Conservation (phyloP, 495 filamentous ascomycete species). For the Penicillium lividum region DNA sequence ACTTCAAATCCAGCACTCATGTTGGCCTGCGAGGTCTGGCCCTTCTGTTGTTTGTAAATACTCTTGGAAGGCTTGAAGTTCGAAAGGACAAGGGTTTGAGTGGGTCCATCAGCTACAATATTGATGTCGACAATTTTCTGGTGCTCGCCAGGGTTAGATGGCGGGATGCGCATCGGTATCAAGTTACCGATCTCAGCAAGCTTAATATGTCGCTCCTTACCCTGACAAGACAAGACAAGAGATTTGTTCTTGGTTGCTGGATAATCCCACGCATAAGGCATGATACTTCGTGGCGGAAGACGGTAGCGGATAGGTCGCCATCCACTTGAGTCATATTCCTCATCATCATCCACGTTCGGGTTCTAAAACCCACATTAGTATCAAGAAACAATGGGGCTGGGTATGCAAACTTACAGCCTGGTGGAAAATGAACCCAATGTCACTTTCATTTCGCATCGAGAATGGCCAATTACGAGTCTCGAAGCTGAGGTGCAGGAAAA, state of each 20-base stretch:
- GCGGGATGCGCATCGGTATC: conserved; percentile 80
- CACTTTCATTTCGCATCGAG: conserved; percentile 96
- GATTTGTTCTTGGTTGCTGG: conserved; percentile 96
- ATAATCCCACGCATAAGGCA: conserved; percentile 99
- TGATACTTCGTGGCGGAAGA: conserved; percentile 92
- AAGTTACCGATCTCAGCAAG: conserved; percentile 95
- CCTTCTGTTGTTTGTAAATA: conserved; percentile 82
- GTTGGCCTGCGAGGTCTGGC: conserved; percentile 57
- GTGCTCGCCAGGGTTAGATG: conserved; percentile 53
- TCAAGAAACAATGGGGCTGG: not conserved
- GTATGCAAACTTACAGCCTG: conserved; percentile 52
- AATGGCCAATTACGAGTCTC: conserved; percentile 97
- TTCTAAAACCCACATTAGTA: conserved; percentile 34
- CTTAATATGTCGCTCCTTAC: conserved; percentile 84
- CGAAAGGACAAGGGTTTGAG: conserved; percentile 89
- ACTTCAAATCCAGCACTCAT: conserved; percentile 80
- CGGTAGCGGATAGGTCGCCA: conserved; percentile 92
- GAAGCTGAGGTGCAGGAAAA: conserved; percentile 87
- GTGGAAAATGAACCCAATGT: conserved; percentile 92
- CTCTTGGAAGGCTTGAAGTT: conserved; percentile 94
- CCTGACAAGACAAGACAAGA: conserved; percentile 74
- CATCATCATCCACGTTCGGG: conserved; percentile 75
- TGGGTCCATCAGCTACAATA: conserved; percentile 90
- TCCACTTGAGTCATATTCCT: conserved; percentile 72
- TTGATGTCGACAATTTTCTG: conserved; percentile 93